Evolutionary conservation across 495 filamentous ascomycete genomes (phyloP), one percentile per base, ranked within the genome.

Genomic region (Penicillium desertorum): DNA sequence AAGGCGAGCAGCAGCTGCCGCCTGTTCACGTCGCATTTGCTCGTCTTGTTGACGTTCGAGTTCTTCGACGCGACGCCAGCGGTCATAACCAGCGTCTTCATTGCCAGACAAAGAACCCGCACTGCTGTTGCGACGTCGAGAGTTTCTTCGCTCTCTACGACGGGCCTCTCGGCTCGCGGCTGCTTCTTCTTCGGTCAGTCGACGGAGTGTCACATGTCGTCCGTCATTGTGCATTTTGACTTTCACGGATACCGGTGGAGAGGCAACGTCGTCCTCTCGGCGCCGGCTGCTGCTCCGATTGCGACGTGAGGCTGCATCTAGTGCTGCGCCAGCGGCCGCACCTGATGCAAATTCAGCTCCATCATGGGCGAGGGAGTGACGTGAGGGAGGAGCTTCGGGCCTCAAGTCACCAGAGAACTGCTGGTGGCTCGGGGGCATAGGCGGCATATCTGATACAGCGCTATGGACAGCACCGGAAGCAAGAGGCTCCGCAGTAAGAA

Each of bases 121-220:
- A 45, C 79, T 81, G 30, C 73, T 74, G 39, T 65, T 68, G 49
- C 77, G 71, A 43, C 72, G 73, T 10, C 74, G 71, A 2, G 76
- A 78, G 41, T 57, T 73, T 34, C 74, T 60, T 53, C 72, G 72
- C 52, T 77, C 77, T 48, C 74, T 63, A 9, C 83, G 76, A 42
- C 81, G 74, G 12, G 79, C 76, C 58, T 83, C 81, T 41, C 85
- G 80, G 44, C 78, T 80, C 12, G 81, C 82, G 11, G 83, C 86
- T 4, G 88, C 87, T 79, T 96, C 91, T 68, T 91, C 84, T 59
- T 93, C 90, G 8, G 87, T 90, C 12, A 96, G 73, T 27, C 88
- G 80, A 22, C 90, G 83, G 19, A 96, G 78, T 11, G 91, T 96
- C 45, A 96, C 86, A 62, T 91, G 88, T 32, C 86, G 82, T 52